Percentiles rank a stretch among this genome's conserved stretches.
phyloP scores from a whole-genome alignment of 805 yeast genomes.

The Lachancea thermotolerans region DNA sequence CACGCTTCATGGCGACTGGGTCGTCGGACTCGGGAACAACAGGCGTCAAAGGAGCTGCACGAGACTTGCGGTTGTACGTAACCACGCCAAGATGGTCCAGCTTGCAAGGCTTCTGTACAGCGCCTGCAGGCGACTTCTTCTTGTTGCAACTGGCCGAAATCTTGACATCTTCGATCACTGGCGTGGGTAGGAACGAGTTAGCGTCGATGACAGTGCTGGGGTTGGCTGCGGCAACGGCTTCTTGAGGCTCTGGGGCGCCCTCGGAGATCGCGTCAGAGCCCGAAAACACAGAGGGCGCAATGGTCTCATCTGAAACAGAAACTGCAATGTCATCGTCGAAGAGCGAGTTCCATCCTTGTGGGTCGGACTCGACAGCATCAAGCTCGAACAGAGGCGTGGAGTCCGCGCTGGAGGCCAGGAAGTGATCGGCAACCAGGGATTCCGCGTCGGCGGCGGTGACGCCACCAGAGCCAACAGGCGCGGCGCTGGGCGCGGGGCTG shows the following conservation, averaged over 20 bases:
- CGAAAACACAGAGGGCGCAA: constrained; percentile 19
- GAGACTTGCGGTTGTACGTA: constrained; percentile 70
- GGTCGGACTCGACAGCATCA: constrained; percentile 24
- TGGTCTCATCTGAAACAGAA: constrained; percentile 30
- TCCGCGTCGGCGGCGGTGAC: constrained; percentile 44
- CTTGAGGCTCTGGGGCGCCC: not conserved
- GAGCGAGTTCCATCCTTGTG: constrained; percentile 56
- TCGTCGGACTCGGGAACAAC: constrained; percentile 54
- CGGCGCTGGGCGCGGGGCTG: not conserved
- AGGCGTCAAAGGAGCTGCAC: constrained; percentile 66
- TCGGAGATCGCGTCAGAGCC: not conserved
- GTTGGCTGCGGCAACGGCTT: not conserved
- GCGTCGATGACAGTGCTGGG: constrained; percentile 7
- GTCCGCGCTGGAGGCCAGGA: constrained; percentile 36
- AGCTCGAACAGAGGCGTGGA: constrained; percentile 57
- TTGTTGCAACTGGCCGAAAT: constrained; percentile 4
- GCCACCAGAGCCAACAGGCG: not conserved
- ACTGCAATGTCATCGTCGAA: constrained; percentile 42
- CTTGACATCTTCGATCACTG: constrained; percentile 25
- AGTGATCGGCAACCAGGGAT: constrained; percentile 43
- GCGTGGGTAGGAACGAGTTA: constrained; percentile 30
- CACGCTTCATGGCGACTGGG: constrained; percentile 76
- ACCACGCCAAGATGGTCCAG: constrained; percentile 71
- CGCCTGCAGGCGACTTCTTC: constrained; percentile 7
- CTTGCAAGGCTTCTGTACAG: constrained; percentile 24